Evolutionary conservation across 768 basidiomycete species (phyloP).

Genomic region (Suillus subluteus): DNA sequence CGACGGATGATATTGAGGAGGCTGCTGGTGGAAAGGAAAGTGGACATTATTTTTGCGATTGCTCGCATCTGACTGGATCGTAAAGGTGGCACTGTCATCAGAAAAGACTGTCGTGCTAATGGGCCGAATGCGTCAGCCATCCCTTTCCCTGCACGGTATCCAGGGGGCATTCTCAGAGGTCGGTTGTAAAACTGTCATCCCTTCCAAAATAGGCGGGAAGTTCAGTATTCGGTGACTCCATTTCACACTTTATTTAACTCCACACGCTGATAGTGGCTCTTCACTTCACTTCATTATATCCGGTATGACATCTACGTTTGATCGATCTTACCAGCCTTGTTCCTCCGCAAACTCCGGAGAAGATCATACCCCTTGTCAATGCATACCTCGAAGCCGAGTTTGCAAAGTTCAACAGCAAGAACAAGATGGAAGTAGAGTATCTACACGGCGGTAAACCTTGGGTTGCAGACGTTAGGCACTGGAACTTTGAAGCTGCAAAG

Average conservation of each 20-base stretch:
- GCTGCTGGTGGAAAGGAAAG: slow-evolving; percentile 66
- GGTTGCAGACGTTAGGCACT: slow-evolving; percentile 84
- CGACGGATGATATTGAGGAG: slow-evolving; percentile 70
- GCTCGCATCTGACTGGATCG: not conserved
- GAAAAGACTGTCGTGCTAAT: slow-evolving; percentile 84
- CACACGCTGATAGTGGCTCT: not conserved
- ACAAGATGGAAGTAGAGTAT: slow-evolving; percentile 70
- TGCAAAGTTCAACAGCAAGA: slow-evolving; percentile 84
- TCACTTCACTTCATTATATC: not conserved
- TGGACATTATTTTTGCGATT: not conserved
- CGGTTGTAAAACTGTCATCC: slow-evolving; percentile 93
- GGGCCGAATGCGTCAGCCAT: slow-evolving; percentile 92
- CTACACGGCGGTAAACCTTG: slow-evolving; percentile 89
- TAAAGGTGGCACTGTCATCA: slow-evolving; percentile 63
- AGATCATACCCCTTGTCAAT: slow-evolving; percentile 70
- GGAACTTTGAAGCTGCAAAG: slow-evolving; percentile 91
- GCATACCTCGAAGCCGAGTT: slow-evolving; percentile 79
- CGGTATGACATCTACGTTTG: not conserved
- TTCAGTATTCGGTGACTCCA: slow-evolving; percentile 84
- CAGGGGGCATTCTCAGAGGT: slow-evolving; percentile 90
- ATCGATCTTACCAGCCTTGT: slow-evolving; percentile 56
- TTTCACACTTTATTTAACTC: not conserved
- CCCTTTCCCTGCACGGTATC: slow-evolving; percentile 91
- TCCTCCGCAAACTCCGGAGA: slow-evolving; percentile 83
- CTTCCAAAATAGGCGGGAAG: slow-evolving; percentile 85